Base-by-base conservation (phyloP, 345 rosid species). In the Moricandia moricandioides region DNA sequence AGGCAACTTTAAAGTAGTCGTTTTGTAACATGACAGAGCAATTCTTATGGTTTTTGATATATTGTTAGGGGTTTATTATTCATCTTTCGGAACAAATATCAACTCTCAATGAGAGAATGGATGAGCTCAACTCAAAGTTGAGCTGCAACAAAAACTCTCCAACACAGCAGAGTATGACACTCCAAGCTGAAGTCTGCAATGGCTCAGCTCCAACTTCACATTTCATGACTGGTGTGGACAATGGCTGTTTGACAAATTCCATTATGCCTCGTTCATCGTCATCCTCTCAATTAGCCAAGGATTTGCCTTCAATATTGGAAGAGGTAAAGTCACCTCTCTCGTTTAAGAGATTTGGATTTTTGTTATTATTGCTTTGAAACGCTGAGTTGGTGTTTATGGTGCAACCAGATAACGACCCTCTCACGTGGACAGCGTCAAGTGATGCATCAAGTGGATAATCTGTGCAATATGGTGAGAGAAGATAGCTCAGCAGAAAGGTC, bases 71-170 rank as follows among this genome's bases (percentile, higher is more conserved):
- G 67, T 84, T 80, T 68, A 72, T 89, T 51, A 82, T 90, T 78
- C 94, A 89, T 74, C 98, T 95, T 78, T 90, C 90, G 2, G 97
- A 95, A 58, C 99, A 90, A 74, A 95, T 95, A 66, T 86, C 96
- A 40, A 80, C 90, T 0, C 88, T 95, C 65, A 84, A 86, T 73
- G 99, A 92, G 65, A 86, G 94, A 81, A 92, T 95, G 92, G 98
- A 92, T 33, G 99, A 92, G 80, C 92, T 95, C 80, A 92, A 85
- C 65, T 81, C 88, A 67, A 88, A 86, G 83, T 73, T 95, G 45
- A 72, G 82, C 17, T 45, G 81, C 74, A 86, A 85, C 76, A 88
- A 70, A 55, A 79, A 60, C 82, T 79, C 90, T 56, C 65, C 82
- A 24, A 90, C 92, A 72, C 94, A 88, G 74, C 97, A 87, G 67